phyloP scores from a whole-genome alignment of 2,329 filamentous ascomycete genomes.

The Alternaria brassicae region DNA sequence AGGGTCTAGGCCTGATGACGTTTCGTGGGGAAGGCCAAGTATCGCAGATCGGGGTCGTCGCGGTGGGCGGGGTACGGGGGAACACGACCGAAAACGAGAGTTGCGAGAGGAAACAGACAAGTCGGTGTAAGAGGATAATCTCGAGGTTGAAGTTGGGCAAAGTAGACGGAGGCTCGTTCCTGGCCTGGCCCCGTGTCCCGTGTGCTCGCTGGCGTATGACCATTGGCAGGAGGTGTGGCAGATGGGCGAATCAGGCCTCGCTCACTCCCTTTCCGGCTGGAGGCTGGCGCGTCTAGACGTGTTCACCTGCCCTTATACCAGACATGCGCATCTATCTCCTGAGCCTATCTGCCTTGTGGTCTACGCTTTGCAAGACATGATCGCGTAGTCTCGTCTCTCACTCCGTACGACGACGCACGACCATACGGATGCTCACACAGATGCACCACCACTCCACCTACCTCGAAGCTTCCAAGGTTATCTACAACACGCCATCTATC shows the following conservation, averaged over 20 bases:
- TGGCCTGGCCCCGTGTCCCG: constrained; percentile 32
- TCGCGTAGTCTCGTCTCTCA: neutral
- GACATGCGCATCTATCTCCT: constrained; percentile 23
- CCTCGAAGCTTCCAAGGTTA: constrained; percentile 3
- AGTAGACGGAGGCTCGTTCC: constrained; percentile 25
- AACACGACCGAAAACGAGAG: constrained; percentile 3
- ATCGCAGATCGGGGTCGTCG: constrained; percentile 17
- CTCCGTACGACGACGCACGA: neutral
- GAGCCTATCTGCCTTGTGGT: constrained; percentile 15
- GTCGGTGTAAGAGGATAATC: constrained; percentile 9
- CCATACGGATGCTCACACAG: neutral
- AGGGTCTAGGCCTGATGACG: constrained; percentile 28
- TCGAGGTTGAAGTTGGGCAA: constrained; percentile 13
- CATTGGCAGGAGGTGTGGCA: constrained; percentile 32
- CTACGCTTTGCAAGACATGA: constrained; percentile 13
- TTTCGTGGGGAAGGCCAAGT: constrained; percentile 16
- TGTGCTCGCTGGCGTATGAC: constrained; percentile 33
- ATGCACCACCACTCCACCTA: neutral
- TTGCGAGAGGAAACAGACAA: neutral
- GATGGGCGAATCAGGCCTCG: constrained; percentile 37
- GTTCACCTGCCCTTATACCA: constrained; percentile 35
- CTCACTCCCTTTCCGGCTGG: constrained; percentile 27
- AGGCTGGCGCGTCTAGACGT: constrained; percentile 31
- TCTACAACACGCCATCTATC: constrained; percentile 13
- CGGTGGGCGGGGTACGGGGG: constrained; percentile 16